Conservation (phyloP, 75 land plant genomes). For the Pinus tabuliformis region DNA sequence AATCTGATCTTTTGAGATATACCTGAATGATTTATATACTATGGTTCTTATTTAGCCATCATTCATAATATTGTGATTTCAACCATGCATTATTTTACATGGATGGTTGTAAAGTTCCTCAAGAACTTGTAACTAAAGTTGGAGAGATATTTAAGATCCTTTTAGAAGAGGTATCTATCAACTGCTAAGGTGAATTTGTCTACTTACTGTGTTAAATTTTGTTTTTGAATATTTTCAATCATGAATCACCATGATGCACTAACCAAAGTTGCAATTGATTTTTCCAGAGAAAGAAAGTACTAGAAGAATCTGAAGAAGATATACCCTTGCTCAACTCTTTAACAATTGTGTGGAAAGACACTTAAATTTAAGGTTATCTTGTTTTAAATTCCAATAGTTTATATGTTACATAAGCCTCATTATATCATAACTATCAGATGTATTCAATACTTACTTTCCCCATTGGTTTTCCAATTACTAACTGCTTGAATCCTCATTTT, state of each 20-base stretch:
- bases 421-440: not conserved
- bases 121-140: conserved; percentile 33
- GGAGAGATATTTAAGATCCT: conserved; percentile 38
- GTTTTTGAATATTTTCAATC: not conserved
- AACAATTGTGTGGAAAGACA: conserved; percentile 31
- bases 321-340: conserved; percentile 33
- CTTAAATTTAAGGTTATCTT: conserved; percentile 39
- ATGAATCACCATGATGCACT: not conserved
- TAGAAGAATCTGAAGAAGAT: conserved; percentile 23
- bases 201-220: not conserved
- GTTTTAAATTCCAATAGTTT: not conserved
- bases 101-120: conserved; percentile 48
- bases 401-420: not conserved
- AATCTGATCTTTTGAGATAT: too few species aligned
- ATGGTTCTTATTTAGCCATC: not conserved
- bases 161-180: conserved; percentile 27
- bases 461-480: not conserved
- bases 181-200: not conserved
- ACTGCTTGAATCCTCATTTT: not conserved
- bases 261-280: conserved; percentile 4
- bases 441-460: not conserved
- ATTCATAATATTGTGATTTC: conserved; percentile 19
- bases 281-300: conserved; percentile 31
- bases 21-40: too few species aligned
- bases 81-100: conserved; percentile 54